Percentiles rank a stretch among this genome's conserved stretches.
These are phyloP conservation scores for Tolypocladium ovalisporum DNA, from an alignment of 2,329 filamentous ascomycete genomes.

Conservation along the genomic window DNA sequence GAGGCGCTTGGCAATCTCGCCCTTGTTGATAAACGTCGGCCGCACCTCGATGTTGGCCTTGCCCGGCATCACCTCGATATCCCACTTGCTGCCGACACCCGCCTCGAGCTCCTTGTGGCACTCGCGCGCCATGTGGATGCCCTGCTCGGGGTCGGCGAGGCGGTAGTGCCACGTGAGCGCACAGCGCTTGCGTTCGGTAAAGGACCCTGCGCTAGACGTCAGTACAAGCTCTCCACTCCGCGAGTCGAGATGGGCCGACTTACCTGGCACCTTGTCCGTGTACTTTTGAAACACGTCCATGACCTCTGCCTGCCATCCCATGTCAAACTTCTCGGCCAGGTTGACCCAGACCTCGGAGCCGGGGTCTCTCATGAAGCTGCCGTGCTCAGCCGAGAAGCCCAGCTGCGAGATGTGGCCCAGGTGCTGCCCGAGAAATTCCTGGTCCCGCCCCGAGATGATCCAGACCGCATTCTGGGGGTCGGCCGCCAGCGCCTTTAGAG, in stretches of 20 bases:
- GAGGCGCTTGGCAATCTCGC: constrained; percentile 80
- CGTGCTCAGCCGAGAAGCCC: constrained; percentile 94
- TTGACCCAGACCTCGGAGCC: constrained; percentile 74
- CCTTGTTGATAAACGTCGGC: constrained; percentile 97
- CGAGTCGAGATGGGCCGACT: constrained; percentile 12
- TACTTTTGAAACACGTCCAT: constrained; percentile 77
- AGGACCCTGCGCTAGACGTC: constrained; percentile 53
- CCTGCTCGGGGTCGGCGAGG: constrained; percentile 77
- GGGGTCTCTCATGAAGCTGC: constrained; percentile 85
- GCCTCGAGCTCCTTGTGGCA: constrained; percentile 73
- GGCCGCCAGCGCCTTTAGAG: constrained; percentile 65
- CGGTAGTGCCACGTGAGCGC: constrained; percentile 97
- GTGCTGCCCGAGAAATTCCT: constrained; percentile 81
- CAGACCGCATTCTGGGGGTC: constrained; percentile 85
- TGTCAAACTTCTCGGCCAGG: constrained; percentile 73
- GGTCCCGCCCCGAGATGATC: constrained; percentile 94
- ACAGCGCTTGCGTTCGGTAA: constrained; percentile 89
- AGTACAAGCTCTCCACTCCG: not conserved
- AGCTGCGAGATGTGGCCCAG: constrained; percentile 83
- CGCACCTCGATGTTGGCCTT: constrained; percentile 96
- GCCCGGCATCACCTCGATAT: constrained; percentile 92
- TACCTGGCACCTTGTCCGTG: constrained; percentile 75
- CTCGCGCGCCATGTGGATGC: constrained; percentile 65
- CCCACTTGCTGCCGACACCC: constrained; percentile 67
- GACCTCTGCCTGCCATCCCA: constrained; percentile 86